A percentile compares a stretch with the other conserved stretches of the same genome.
These are phyloP conservation scores for Phoma sp. DNA, from an alignment of 2,329 filamentous ascomycete genomes.

Conservation along the genomic window DNA sequence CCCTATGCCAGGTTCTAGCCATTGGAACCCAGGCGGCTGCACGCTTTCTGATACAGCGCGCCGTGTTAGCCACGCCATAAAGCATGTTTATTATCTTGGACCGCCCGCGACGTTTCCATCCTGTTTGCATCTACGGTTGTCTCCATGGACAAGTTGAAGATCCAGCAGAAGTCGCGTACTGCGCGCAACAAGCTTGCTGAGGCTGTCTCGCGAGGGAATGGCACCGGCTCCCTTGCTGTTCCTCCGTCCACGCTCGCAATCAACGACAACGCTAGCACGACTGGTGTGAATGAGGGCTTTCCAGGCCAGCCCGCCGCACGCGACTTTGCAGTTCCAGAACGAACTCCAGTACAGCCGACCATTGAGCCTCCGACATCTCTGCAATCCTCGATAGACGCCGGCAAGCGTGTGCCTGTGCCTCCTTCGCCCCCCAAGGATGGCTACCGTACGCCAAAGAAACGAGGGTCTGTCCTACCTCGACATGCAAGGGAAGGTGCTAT, in stretches of 20 bases:
- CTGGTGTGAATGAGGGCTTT: conserved; percentile 42
- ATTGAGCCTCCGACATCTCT: conserved; percentile 44
- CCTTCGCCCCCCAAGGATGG: conserved; percentile 20
- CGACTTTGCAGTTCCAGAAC: conserved; percentile 39
- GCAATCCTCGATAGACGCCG: conserved; percentile 46
- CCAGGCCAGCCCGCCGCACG: conserved; percentile 38
- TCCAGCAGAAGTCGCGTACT: conserved; percentile 36
- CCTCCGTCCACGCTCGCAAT: conserved; percentile 38
- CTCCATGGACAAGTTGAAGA: conserved; percentile 44
- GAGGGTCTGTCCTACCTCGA: conserved; percentile 24
- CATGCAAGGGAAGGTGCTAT: conserved; percentile 10
- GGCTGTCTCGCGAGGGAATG: conserved; percentile 34
- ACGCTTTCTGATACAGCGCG: conserved; percentile 16
- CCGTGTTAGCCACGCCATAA: conserved; percentile 24
- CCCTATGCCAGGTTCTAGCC: conserved; percentile 27
- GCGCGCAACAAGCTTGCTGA: conserved; percentile 44
- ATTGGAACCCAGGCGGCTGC: conserved; percentile 12
- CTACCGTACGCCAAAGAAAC: conserved; percentile 25
- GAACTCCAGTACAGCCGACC: conserved; percentile 28
- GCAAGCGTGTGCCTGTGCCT: conserved; percentile 38
- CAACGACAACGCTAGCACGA: conserved; percentile 41
- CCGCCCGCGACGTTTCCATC: conserved; percentile 9
- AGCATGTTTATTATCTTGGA: conserved; percentile 30
- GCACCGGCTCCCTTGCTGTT: conserved; percentile 34
- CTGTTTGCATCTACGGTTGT: conserved; percentile 13